Percentiles rank a stretch among this genome's conserved stretches.
Conservation (phyloP, 1,139 yeast species). For the Hyphopichia khmerensis region DNA sequence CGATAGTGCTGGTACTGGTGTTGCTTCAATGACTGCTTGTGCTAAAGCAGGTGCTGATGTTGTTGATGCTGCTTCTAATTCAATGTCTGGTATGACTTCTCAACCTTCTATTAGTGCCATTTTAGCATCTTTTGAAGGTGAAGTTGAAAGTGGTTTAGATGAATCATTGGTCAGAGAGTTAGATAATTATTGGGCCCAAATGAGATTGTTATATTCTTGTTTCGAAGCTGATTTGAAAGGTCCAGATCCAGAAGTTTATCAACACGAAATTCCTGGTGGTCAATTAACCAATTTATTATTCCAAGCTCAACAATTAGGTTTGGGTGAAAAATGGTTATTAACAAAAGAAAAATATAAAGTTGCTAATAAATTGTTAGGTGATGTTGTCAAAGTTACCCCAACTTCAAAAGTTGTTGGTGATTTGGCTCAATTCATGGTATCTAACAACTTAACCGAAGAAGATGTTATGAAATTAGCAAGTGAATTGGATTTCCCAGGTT, state of each 20-base stretch:
- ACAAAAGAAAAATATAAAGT: constrained; percentile 90
- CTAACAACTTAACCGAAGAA: constrained; percentile 80
- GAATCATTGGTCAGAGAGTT: constrained; percentile 71
- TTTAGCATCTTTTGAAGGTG: constrained; percentile 89
- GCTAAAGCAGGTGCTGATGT: constrained; percentile 98
- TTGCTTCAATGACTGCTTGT: constrained; percentile 92
- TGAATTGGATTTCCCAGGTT: constrained; percentile 95
- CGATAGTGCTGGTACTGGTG: constrained; percentile 99
- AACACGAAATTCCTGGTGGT: constrained; percentile 99
- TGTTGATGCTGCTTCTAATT: constrained; percentile 95
- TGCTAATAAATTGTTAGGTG: constrained; percentile 90
- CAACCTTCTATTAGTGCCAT: constrained; percentile 96
- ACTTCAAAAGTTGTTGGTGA: constrained; percentile 99
- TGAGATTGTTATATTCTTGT: constrained; percentile 93
- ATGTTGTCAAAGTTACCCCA: constrained; percentile 96
- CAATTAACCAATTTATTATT: constrained; percentile 94
- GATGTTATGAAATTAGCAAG: constrained; percentile 86
- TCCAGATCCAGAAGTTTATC: constrained; percentile 98
- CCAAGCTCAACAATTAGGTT: constrained; percentile 99
- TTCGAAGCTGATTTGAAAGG: constrained; percentile 99
- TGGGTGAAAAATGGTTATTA: constrained; percentile 94
- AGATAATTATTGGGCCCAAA: constrained; percentile 97
- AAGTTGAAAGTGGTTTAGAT: constrained; percentile 71
- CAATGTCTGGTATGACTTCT: constrained; percentile 97
- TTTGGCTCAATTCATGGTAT: constrained; percentile 97